Conservation (phyloP, 345 rosid genomes). For the Pugionium dolabratum region DNA sequence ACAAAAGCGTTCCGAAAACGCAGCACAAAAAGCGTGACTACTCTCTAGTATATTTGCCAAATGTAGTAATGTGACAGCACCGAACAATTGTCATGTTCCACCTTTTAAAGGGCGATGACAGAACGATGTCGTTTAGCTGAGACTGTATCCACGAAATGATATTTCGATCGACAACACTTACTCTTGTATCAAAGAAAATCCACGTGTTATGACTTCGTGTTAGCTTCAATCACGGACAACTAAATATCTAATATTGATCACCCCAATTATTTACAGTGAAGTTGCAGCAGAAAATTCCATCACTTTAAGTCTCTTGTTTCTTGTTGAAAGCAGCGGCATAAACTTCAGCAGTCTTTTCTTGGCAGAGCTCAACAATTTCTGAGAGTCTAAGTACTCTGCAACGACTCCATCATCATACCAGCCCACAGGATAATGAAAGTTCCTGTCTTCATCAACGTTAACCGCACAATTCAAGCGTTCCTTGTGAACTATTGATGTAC, state of each 20-base stretch:
- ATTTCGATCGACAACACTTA: too few species aligned
- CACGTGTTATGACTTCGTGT: too few species aligned
- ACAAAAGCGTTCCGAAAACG: too few species aligned
- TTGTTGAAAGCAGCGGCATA: constrained; percentile 10
- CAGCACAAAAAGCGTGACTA: too few species aligned
- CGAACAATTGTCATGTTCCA: too few species aligned
- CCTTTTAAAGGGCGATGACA: too few species aligned
- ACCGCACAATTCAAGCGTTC: constrained; percentile 26
- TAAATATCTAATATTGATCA: background rate
- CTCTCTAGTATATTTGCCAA: too few species aligned
- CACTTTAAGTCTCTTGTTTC: constrained; percentile 30
- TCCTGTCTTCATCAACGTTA: constrained; percentile 22
- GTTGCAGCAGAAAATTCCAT: background rate
- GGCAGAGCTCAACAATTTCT: constrained; percentile 21
- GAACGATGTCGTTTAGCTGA: too few species aligned
- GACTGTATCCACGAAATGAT: too few species aligned
- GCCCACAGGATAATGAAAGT: constrained; percentile 34
- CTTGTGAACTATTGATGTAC: constrained; percentile 34
- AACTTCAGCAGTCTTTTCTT: constrained; percentile 27
- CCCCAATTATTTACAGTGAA: background rate
- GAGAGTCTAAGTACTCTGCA: constrained; percentile 24
- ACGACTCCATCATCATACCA: constrained; percentile 29
- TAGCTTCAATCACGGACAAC: too few species aligned
- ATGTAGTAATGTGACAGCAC: too few species aligned
- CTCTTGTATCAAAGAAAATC: too few species aligned